phyloP scores from a whole-genome alignment of 768 basidiomycete genomes.

The Suillus bovinus region DNA sequence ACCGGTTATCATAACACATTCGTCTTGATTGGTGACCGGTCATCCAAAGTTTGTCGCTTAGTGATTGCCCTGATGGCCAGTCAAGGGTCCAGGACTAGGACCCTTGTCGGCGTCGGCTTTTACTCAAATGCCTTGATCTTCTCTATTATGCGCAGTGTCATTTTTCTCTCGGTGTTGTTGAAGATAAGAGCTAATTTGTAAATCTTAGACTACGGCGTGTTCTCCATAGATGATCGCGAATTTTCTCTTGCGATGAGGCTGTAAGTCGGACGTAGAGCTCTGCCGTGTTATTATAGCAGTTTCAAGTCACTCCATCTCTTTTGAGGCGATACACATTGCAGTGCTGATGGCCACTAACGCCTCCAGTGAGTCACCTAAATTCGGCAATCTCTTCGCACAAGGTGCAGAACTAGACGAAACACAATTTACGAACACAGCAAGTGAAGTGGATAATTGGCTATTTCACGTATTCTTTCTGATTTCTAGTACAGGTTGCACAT shows the following conservation, averaged over 20 bases:
- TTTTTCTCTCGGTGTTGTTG: neutral
- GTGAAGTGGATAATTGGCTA: neutral
- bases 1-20: neutral
- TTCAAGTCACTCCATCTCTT: neutral
- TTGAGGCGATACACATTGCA: constrained; percentile 1
- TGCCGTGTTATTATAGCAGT: neutral
- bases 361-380: neutral
- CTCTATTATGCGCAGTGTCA: neutral
- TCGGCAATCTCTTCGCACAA: neutral
- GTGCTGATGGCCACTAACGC: neutral
- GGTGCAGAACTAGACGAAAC: neutral
- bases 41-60: neutral
- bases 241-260: neutral
- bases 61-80: neutral
- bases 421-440: neutral
- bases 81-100: constrained; percentile 1
- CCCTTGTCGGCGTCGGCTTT: constrained; percentile 3
- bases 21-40: neutral
- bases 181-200: constrained; percentile 3
- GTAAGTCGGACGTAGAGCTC: neutral
- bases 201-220: neutral
- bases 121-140: neutral
- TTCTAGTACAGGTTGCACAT: neutral
- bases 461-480: neutral
- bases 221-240: neutral